Percentiles rank a stretch among this genome's conserved stretches.
These are phyloP conservation scores for Suillus paluster DNA, from an alignment of 768 basidiomycete species.

Conservation along the genomic window DNA sequence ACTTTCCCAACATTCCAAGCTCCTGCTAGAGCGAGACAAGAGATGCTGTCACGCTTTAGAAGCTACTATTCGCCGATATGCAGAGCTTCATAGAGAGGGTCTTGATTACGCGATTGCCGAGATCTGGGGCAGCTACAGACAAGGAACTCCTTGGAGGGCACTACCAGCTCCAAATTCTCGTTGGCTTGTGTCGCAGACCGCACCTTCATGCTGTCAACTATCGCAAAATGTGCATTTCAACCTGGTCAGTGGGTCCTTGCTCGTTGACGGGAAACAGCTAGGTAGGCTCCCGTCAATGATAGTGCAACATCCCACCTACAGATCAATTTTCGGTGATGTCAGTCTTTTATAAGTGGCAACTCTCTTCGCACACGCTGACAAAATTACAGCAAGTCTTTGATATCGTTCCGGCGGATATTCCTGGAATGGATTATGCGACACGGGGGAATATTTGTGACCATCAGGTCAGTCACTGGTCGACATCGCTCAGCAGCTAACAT, in stretches of 20 bases:
- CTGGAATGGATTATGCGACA: slow-evolving; percentile 32
- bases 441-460: slow-evolving; percentile 18
- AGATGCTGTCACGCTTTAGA: slow-evolving; percentile 33
- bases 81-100: slow-evolving; percentile 13
- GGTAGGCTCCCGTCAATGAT: slow-evolving; percentile 26
- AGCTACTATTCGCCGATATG: slow-evolving; percentile 6
- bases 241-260: slow-evolving; percentile 27
- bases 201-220: background rate
- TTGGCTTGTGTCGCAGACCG: slow-evolving; percentile 31
- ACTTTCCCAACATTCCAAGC: slow-evolving; percentile 13
- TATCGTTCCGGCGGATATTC: slow-evolving; percentile 27
- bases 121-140: slow-evolving; percentile 31
- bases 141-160: slow-evolving; percentile 24
- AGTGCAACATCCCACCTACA: slow-evolving; percentile 23
- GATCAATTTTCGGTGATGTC: slow-evolving; percentile 27
- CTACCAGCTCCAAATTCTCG: slow-evolving; percentile 17
- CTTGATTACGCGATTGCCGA: slow-evolving; percentile 22
- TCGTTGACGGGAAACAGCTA: slow-evolving; percentile 32
- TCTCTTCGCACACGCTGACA: slow-evolving; percentile 5
- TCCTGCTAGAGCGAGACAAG: slow-evolving; percentile 37
- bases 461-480: slow-evolving; percentile 17
- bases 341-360: background rate
- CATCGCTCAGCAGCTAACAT: background rate
- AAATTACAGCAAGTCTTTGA: slow-evolving; percentile 25
- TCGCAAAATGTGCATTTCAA: slow-evolving; percentile 30